phyloP scores from a whole-genome alignment of 306 rosid species.

The Vigna unguiculata region DNA sequence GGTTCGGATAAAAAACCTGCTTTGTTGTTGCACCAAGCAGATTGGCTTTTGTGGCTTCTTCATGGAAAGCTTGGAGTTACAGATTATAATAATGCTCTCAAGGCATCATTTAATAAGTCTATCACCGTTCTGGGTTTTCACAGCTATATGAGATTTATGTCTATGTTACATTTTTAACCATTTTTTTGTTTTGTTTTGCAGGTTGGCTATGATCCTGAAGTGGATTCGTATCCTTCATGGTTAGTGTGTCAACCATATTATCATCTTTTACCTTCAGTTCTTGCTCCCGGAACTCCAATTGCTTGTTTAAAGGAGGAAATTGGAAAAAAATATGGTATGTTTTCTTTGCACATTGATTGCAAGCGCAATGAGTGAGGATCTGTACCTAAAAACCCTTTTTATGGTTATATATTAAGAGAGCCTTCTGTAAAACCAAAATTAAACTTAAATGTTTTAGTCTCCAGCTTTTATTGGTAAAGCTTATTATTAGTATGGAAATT shows the following conservation, averaged over 20 bases:
- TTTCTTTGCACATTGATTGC: constrained; percentile 23
- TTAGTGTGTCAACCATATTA: constrained; percentile 77
- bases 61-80: constrained; percentile 90
- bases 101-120: constrained; percentile 54
- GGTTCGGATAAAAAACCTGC: constrained; percentile 61
- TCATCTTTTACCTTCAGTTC: constrained; percentile 77
- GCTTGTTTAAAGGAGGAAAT: constrained; percentile 70
- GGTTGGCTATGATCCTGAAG: constrained; percentile 98
- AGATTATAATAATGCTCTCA: constrained; percentile 90
- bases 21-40: constrained; percentile 88
- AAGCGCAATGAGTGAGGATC: constrained; percentile 1
- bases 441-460: neutral
- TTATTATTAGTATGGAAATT: neutral
- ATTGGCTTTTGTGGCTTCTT: constrained; percentile 95
- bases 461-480: neutral
- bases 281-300: constrained; percentile 86
- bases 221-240: constrained; percentile 88
- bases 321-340: constrained; percentile 60
- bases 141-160: neutral
- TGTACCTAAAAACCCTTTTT: constrained; percentile 9
- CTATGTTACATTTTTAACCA: neutral
- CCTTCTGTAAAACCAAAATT: constrained; percentile 25
- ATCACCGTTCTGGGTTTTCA: constrained; percentile 12
- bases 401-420: neutral
- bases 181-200: constrained; percentile 44